Base-by-base conservation (phyloP, 1,284 basidiomycete genomes). In the Trichosporon asahii region DNA sequence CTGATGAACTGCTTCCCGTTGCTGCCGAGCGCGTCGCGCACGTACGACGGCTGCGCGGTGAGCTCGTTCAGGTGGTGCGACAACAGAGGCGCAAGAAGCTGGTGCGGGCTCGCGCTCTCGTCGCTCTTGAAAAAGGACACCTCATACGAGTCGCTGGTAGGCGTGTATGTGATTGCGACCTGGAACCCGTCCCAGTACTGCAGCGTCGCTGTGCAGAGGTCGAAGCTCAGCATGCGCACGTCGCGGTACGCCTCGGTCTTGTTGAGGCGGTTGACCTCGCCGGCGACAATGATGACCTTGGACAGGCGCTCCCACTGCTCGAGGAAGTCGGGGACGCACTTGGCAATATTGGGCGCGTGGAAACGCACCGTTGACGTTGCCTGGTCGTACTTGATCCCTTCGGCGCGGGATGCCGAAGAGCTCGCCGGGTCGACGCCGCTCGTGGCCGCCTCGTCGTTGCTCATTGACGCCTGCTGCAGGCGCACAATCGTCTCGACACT, bases 251-350 rank as follows among this genome's bases (percentile, higher is more conserved):
- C 85, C 71, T 87, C 88, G 73, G 87, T 86, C 74, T 89, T 89
- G 60, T 90, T 88, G 88, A 94, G 91, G 76, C 91, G 89, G 11
- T 90, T 91, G 53, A 95, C 92, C 85, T 95, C 92, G 73, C 93
- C 88, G 6, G 93, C 93, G 69, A 97, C 93, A 49, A 94, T 91
- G 18, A 94, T 91, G 87, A 95, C 92, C 83, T 94, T 95, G 46
- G 91, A 92, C 37, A 96, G 90, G 53, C 91, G 87, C 65, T 92
- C 91, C 93, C 94, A 96, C 79, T 94, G 93, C 76, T 92, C 90
- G 73, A 93, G 83, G 79, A 97, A 95, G 77, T 92, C 90, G 69
- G 91, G 89, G 21, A 97, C 91, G 78, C 93, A 95, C 7, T 89
- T 90, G 73, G 93, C 89, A 70, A 95, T 90, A 77, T 94, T 88